These are phyloP conservation scores for Populus tomentosa DNA, from an alignment of 441 rosid genomes.

Conservation along the genomic window DNA sequence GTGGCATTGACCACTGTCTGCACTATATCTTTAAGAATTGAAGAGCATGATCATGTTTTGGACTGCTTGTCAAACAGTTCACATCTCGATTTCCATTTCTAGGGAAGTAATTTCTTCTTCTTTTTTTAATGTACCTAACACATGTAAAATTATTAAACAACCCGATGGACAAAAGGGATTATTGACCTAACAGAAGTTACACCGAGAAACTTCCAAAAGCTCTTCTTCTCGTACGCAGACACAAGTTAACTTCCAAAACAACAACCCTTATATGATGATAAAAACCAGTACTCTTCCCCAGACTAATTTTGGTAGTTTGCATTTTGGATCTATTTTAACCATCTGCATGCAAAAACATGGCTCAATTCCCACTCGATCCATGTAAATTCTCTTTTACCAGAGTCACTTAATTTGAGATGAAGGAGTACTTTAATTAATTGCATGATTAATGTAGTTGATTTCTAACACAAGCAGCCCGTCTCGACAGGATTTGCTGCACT, in stretches of 20 bases:
- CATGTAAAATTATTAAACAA: neutral
- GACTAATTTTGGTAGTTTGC: constrained; percentile 14
- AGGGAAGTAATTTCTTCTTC: neutral
- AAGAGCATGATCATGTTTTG: neutral
- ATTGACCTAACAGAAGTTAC: constrained; percentile 6
- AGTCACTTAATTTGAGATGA: neutral
- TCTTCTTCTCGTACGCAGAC: constrained; percentile 12
- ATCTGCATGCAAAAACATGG: neutral
- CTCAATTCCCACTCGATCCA: neutral
- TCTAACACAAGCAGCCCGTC: neutral
- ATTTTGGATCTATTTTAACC: constrained; percentile 5
- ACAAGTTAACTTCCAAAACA: constrained; percentile 7
- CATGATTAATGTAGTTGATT: neutral
- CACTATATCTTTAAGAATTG: neutral
- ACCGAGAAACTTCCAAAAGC: constrained; percentile 16
- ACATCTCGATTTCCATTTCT: neutral
- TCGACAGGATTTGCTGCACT: neutral
- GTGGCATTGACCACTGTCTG: neutral
- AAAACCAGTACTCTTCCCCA: neutral
- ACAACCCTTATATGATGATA: too few relatives aligned
- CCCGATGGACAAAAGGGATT: neutral
- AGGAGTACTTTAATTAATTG: neutral
- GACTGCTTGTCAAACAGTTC: neutral
- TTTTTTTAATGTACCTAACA: constrained; percentile 4
- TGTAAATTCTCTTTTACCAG: neutral